phyloP scores from a whole-genome alignment of 805 yeast species.

The Candida piceae region DNA sequence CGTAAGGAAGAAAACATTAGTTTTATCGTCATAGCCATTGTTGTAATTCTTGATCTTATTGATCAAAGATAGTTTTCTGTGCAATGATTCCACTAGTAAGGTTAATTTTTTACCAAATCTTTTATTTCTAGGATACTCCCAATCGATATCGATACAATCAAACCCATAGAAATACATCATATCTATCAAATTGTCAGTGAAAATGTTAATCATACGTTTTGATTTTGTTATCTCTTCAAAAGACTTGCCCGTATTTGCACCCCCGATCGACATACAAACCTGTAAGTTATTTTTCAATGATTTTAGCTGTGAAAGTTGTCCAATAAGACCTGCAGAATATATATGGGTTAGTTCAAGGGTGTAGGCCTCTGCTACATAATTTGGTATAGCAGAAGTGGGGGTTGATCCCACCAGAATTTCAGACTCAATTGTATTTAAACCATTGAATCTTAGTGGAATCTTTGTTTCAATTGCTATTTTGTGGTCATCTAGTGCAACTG shows the following conservation, averaged over 20 bases:
- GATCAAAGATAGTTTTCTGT: no score
- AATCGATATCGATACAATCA: conserved; percentile 91
- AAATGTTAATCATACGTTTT: conserved; percentile 31
- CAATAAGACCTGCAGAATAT: conserved; percentile 23
- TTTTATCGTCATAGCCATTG: no score
- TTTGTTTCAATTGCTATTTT: conserved; percentile 55
- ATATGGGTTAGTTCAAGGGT: background rate
- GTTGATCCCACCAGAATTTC: background rate
- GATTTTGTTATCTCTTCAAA: conserved; percentile 30
- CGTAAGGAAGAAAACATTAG: conserved; percentile 49
- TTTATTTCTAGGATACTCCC: conserved; percentile 74
- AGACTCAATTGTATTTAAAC: background rate
- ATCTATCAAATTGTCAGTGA: conserved; percentile 45
- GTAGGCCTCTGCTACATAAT: background rate
- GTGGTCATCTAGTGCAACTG: conserved; percentile 57
- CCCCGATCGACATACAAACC: conserved; percentile 77
- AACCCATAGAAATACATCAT: conserved; percentile 54
- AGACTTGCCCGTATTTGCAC: conserved; percentile 49
- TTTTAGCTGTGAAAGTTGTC: conserved; percentile 27
- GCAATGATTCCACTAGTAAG: conserved; percentile 35
- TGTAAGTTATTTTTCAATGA: conserved; percentile 35
- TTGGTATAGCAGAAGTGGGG: background rate
- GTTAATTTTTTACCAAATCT: conserved; percentile 42
- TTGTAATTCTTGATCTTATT: no score
- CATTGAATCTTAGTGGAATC: conserved; percentile 10